These are phyloP conservation scores for Phycomyces nitens DNA, from an alignment of 192 early-diverging fungal species.

Conservation along the genomic window DNA sequence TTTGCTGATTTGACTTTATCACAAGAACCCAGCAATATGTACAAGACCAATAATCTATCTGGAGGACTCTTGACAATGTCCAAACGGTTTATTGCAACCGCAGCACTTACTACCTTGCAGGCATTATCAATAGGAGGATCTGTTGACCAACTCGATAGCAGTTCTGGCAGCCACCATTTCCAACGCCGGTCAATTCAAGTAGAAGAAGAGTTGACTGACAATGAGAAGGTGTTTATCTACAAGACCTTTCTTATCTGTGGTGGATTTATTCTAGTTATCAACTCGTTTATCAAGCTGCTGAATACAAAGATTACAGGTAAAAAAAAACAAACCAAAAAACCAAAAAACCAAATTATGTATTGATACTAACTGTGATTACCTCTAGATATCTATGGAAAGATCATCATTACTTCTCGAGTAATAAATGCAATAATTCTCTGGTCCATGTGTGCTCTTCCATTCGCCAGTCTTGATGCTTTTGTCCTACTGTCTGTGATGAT, in stretches of 20 bases:
- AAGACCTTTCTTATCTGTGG: slow-evolving; percentile 36
- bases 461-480: slow-evolving; percentile 27
- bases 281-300: slow-evolving; percentile 33
- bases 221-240: slow-evolving; percentile 35
- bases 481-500: slow-evolving; percentile 24
- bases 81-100: too few relatives aligned
- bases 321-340: neutral
- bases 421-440: slow-evolving; percentile 26
- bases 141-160: neutral
- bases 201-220: slow-evolving; percentile 7
- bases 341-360: neutral
- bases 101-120: too few relatives aligned
- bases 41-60: too few relatives aligned
- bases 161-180: neutral
- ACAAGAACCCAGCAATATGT: too few relatives aligned
- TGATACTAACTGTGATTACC: neutral
- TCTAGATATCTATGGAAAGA: slow-evolving; percentile 32
- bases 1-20: neutral
- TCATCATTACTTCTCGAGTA: slow-evolving; percentile 29
- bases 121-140: neutral
- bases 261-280: slow-evolving; percentile 26
- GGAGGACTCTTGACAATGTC: too few relatives aligned
- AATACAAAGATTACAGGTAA: slow-evolving; percentile 37
- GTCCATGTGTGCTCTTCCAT: slow-evolving; percentile 35
- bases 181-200: neutral